These are phyloP conservation scores for Earliella scabrosa DNA, from an alignment of 1,284 basidiomycete genomes.

Conservation along the genomic window DNA sequence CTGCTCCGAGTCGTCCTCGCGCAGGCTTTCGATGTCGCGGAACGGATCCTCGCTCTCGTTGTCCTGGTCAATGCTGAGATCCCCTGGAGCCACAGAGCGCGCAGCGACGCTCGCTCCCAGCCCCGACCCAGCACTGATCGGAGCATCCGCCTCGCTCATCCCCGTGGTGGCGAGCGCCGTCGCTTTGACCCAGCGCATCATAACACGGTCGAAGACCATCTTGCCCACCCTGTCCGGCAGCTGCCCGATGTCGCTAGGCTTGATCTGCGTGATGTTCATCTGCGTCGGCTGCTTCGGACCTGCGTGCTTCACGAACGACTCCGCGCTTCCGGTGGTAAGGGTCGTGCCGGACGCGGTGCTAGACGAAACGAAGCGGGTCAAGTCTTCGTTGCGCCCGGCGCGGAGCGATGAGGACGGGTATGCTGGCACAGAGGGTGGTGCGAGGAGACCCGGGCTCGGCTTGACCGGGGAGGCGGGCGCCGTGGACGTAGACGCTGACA, in stretches of 20 bases:
- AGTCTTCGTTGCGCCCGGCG: slow-evolving; percentile 63
- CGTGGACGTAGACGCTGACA: slow-evolving; percentile 30
- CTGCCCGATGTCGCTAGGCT: slow-evolving; percentile 76
- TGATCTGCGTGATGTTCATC: slow-evolving; percentile 80
- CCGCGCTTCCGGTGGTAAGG: slow-evolving; percentile 68
- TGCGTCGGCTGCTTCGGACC: slow-evolving; percentile 76
- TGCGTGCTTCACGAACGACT: slow-evolving; percentile 83
- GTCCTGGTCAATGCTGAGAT: slow-evolving; percentile 41
- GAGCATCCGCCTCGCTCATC: slow-evolving; percentile 40
- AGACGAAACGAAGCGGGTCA: slow-evolving; percentile 86
- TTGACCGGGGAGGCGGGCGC: slow-evolving; percentile 23
- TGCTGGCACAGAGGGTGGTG: slow-evolving; percentile 35
- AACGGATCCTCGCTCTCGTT: slow-evolving; percentile 84
- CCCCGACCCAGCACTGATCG: background rate
- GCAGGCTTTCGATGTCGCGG: slow-evolving; percentile 83
- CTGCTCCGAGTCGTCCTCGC: slow-evolving; percentile 50
- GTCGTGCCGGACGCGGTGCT: slow-evolving; percentile 81
- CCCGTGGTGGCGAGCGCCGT: slow-evolving; percentile 41
- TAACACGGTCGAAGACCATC: slow-evolving; percentile 84
- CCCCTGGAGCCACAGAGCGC: slow-evolving; percentile 12
- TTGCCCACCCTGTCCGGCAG: slow-evolving; percentile 80
- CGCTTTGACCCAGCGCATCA: slow-evolving; percentile 85
- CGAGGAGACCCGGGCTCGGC: slow-evolving; percentile 24
- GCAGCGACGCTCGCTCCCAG: background rate
- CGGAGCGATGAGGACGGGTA: slow-evolving; percentile 58